Evolutionary conservation across 176 grass and related monocot genomes (phyloP), one percentile per base, ranked within the genome.

Genomic region (Carex scoparia): DNA sequence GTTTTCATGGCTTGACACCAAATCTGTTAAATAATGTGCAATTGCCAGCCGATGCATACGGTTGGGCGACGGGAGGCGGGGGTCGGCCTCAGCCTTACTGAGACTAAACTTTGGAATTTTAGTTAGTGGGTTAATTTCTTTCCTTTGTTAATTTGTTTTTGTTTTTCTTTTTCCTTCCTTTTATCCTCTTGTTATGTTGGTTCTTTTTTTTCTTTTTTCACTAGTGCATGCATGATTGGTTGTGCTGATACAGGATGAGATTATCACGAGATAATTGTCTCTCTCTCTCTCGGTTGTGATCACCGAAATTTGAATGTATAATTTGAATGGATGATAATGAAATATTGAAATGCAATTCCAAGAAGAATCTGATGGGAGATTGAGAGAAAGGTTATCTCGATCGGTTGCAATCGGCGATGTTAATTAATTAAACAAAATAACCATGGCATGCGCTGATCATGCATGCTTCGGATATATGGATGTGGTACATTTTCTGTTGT

Each of bases 21-120:
- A 78, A 89, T 80, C 87, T 94, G 60, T 56, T 97, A 37, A 94
- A 92, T 67, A 91, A 91, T 58, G 85, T 97, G 58, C 92, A 90
- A 79, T 86, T 92, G 65, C 87, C 87, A 67, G 77, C 67, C 46
- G 90, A 97, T 23, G 74, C 84, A 65, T 94, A 93, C 83, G 88
- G 79, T 1, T 92, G 92, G 88, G 46, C 54, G 37, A 69, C 83
- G 1, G 16, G 64, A 27, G 84, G 90, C 51, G 61, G 84, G 49
- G 65, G 87, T 15, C 10, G 38, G 42, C 42, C 19, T 69, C 81
- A 53, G 61, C 65, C 61, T 69, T 83, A 83, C 14, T 83, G 81
- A 83, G 63, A 67, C 61, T 83, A 31, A 67, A 66, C 61, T 69
- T 83, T 54, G 27, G 30, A 83, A 67, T 69, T 83, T 83, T 67